These are phyloP conservation scores for Teratosphaeria gauchensis DNA, from an alignment of 2,329 filamentous ascomycete species.

Conservation along the genomic window DNA sequence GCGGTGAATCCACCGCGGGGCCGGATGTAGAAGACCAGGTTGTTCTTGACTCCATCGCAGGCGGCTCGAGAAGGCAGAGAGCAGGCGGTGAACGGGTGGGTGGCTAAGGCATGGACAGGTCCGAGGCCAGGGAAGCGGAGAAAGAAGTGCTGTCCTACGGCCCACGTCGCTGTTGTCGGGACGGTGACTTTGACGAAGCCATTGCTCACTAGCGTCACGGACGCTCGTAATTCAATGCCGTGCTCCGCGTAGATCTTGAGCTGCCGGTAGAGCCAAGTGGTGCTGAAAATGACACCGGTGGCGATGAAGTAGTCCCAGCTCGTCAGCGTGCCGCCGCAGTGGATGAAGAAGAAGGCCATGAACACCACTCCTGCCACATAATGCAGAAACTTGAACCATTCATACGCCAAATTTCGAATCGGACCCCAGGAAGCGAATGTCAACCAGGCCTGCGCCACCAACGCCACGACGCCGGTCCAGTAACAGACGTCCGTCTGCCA, in stretches of 20 bases:
- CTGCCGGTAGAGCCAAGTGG: constrained; percentile 38
- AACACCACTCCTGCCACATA: constrained; percentile 45
- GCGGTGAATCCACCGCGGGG: constrained; percentile 42
- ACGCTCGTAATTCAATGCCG: constrained; percentile 38
- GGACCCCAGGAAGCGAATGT: constrained; percentile 45
- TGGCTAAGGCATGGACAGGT: constrained; percentile 32
- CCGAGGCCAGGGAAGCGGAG: constrained; percentile 42
- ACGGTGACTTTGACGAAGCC: constrained; percentile 36
- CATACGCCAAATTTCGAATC: constrained; percentile 46
- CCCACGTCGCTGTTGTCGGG: constrained; percentile 38
- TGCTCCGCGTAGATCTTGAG: constrained; percentile 42
- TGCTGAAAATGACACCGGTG: constrained; percentile 42
- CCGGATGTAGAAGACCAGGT: constrained; percentile 46
- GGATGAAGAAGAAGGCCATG: constrained; percentile 51
- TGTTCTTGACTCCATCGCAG: constrained; percentile 11
- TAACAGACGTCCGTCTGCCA: constrained; percentile 41
- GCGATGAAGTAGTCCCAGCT: constrained; percentile 56
- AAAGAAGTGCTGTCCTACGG: constrained; percentile 46
- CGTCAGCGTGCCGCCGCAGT: constrained; percentile 47
- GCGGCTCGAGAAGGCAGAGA: constrained; percentile 30
- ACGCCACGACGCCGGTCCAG: constrained; percentile 47
- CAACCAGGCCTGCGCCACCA: constrained; percentile 46
- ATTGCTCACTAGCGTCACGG: constrained; percentile 31
- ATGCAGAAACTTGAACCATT: constrained; percentile 53
- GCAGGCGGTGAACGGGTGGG: constrained; percentile 49